phyloP scores from a whole-genome alignment of 805 yeast genomes.

The Metschnikowia orientalis region DNA sequence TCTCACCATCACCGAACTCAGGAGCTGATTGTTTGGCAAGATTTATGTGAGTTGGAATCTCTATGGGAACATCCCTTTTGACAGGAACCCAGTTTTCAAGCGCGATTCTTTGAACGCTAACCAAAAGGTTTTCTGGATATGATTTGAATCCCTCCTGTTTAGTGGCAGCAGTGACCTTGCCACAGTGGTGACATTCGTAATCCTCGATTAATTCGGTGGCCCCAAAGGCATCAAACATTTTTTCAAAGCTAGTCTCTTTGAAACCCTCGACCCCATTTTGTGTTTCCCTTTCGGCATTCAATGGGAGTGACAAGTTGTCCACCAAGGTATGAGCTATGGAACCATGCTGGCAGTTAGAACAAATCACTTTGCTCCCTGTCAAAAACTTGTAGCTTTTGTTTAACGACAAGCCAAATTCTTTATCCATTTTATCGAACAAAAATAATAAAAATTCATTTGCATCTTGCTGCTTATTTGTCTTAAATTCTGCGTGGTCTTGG shows the following conservation, averaged over 20 bases:
- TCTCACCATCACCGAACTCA: slow-evolving; percentile 33
- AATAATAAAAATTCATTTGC: slow-evolving; percentile 84
- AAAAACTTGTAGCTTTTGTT: slow-evolving; percentile 60
- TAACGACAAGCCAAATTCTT: slow-evolving; percentile 40
- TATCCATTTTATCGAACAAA: slow-evolving; percentile 59
- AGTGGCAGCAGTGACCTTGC: slow-evolving; percentile 22
- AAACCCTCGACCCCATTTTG: slow-evolving; percentile 43
- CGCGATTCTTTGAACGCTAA: slow-evolving; percentile 75
- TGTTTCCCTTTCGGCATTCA: slow-evolving; percentile 42
- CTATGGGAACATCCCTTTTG: slow-evolving; percentile 72
- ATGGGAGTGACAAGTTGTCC: slow-evolving; percentile 62
- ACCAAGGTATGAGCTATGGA: slow-evolving; percentile 50
- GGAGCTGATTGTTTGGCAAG: slow-evolving; percentile 39
- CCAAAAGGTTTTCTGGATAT: slow-evolving; percentile 65
- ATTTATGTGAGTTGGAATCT: slow-evolving; percentile 43
- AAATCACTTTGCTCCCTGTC: slow-evolving; percentile 57
- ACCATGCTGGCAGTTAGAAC: slow-evolving; percentile 57
- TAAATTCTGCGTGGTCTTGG: slow-evolving; percentile 72
- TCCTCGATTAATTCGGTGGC: slow-evolving; percentile 54
- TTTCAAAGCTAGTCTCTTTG: slow-evolving; percentile 45
- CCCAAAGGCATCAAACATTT: slow-evolving; percentile 44
- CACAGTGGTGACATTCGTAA: slow-evolving; percentile 58
- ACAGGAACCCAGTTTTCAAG: slow-evolving; percentile 87
- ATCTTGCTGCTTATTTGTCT: slow-evolving; percentile 89
- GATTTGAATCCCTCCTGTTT: slow-evolving; percentile 50